Base-by-base conservation (phyloP, 2,329 filamentous ascomycete genomes). In the Fusarium sp. region DNA sequence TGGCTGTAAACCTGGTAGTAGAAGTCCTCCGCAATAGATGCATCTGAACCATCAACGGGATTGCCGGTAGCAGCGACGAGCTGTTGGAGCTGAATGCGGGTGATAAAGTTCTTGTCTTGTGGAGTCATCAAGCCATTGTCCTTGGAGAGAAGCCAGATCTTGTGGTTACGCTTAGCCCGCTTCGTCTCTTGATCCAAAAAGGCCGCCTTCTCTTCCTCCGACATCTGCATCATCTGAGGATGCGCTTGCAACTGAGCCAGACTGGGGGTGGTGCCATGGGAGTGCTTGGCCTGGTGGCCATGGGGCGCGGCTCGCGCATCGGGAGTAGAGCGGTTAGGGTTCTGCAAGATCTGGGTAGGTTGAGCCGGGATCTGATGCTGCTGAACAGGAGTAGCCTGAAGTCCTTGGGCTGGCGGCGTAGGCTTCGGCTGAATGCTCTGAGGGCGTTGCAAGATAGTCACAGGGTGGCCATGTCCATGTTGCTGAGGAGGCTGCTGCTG, bases 101-200 rank as follows among this genome's bases (percentile, higher is more conserved):
- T 98, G 76, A 99, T 98, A 84, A 98, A 99, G 82, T 98, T 99
- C 88, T 99, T 99, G 84, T 99, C 96, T 80, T 98, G 96, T 0
- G 96, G 96, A 5, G 96, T 99, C 96, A 99, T 99, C 70, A 99
- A 85, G 27, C 96, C 96, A 79, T 99, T 99, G 78, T 97, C 95
- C 84, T 94, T 95, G 27, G 94, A 97, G 62, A 98, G 86, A 47
- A 97, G 87, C 85, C 95, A 96, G 71, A 99, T 98, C 87, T 99
- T 99, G 85, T 98, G 96, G 80, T 99, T 98, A 47, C 96, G 91
- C 87, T 99, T 99, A 7, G 96, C 95, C 60, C 96, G 92, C 84
- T 95, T 96, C 0, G 95, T 95, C 82, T 99, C 96, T 81, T 98
- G 95, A 73, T 94, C 92, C 62, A 98, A 83, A 80, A 95, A 96